Percentiles rank a stretch among this genome's conserved stretches.
These are phyloP conservation scores for Fulvia fulva DNA, from an alignment of 2,329 filamentous ascomycete species.

Conservation along the genomic window DNA sequence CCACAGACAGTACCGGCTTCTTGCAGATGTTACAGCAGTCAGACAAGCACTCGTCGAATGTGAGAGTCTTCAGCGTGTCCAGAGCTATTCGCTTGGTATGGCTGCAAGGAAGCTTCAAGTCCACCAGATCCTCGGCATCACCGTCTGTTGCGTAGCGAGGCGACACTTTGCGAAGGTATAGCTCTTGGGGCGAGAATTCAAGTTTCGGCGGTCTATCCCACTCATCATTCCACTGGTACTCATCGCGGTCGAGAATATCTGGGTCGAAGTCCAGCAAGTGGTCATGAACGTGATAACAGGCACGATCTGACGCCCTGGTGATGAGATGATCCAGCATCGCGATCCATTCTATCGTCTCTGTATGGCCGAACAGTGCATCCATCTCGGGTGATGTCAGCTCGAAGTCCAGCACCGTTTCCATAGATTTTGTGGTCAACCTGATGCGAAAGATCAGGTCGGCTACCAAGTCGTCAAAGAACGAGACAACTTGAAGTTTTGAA, in stretches of 20 bases:
- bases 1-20: too few species aligned
- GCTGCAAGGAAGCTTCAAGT: neutral
- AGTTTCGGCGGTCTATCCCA: neutral
- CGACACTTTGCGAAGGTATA: too few species aligned
- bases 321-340: neutral
- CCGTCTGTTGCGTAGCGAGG: neutral
- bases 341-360: neutral
- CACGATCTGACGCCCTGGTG: neutral
- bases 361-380: neutral
- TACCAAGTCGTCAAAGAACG: neutral
- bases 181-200: too few species aligned
- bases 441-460: neutral
- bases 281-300: neutral
- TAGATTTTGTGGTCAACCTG: neutral
- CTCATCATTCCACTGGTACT: neutral
- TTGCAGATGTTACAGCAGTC: neutral
- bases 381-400: neutral
- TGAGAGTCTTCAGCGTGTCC: neutral
- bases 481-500: neutral
- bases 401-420: neutral
- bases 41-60: neutral
- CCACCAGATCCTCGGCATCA: neutral
- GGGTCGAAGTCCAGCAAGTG: neutral
- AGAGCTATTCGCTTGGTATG: neutral
- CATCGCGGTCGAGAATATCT: neutral